phyloP scores from a whole-genome alignment of 2,329 filamentous ascomycete species.

The Monosporascus sp. region DNA sequence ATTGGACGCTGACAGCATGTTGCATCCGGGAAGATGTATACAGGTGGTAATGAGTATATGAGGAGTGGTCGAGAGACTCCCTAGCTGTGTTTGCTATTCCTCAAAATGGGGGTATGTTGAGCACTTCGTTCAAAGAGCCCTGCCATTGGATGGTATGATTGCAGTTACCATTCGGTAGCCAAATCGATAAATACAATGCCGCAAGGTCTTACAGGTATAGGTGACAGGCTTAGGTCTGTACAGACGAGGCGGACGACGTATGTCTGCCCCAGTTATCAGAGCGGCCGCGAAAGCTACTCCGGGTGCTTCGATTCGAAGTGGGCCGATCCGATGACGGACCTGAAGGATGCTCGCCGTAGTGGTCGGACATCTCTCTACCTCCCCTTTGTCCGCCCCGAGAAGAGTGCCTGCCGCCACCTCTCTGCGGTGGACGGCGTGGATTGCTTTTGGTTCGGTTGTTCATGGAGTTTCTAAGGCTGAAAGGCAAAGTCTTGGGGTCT shows the following conservation, averaged over 20 bases:
- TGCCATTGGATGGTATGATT: neutral
- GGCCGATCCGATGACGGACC: constrained; percentile 5
- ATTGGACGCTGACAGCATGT: neutral
- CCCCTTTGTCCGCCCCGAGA: constrained; percentile 14
- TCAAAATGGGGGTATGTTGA: neutral
- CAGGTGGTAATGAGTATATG: neutral
- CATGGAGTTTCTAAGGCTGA: constrained; percentile 4
- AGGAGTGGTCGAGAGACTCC: neutral
- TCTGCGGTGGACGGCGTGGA: constrained; percentile 13
- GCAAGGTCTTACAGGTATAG: neutral
- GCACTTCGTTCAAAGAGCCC: neutral
- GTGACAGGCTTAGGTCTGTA: constrained; percentile 7
- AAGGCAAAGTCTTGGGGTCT: constrained; percentile 31
- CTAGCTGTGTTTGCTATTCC: neutral
- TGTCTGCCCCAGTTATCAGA: constrained; percentile 13
- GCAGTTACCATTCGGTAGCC: neutral
- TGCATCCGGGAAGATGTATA: neutral
- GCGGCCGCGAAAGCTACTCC: constrained; percentile 9
- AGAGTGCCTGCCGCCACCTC: constrained; percentile 12
- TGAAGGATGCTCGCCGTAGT: constrained; percentile 7
- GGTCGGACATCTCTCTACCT: constrained; percentile 11
- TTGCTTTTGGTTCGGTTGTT: constrained; percentile 18
- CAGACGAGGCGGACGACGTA: constrained; percentile 6
- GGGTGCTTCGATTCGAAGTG: constrained; percentile 9
- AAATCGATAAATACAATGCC: neutral